Base-by-base conservation (phyloP, 2,329 filamentous ascomycete species). In the Tolypocladium inflatum region DNA sequence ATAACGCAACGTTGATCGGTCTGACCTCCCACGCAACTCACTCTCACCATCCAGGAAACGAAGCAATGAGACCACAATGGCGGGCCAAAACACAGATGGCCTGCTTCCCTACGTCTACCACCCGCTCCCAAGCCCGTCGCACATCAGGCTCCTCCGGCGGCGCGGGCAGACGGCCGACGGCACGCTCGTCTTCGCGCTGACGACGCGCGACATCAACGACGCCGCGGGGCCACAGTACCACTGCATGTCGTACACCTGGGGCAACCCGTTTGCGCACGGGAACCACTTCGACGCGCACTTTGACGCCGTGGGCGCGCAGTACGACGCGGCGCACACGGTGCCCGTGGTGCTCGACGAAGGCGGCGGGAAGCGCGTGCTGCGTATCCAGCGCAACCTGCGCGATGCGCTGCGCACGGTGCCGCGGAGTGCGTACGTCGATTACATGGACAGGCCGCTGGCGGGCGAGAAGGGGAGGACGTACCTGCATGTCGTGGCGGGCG, bases 181-280 rank as follows among this genome's bases (percentile, higher is more conserved):
- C 35, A 62, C 45, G 2, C 57, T 63, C 2, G 26, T 60, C 43
- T 65, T 65, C 57, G 57, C 54, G 13, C 58, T 67, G 30, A 42
- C 55, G n/a, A 58, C 55, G 26, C 62, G 58, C 39, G 53, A 61
- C 52, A 53, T 66, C 21, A 55, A 62, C 13, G 58, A 59, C 35
- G 45, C 56, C n/a, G 26, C 55, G 33, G 51, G 57, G 17, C 59
- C 51, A 6, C 43, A 53, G 17, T 67, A 63, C 38, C 59, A 62
- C 51, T 67, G 65, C 51, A 55, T 67, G 7, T 67, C 65, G 30
- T 67, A 66, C 45, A 67, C 64, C 2, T 67, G 65, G 65, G 64
- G 65, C 11, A 66, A 65, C 48, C 65, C 64, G 10, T 61, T 62
- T 54, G 62, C 64, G 11, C 61, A 65, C 48, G 64, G 65, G 2